Evolutionary conservation across 352 stramenopile genomes (phyloP).

Genomic region (Phytophthora pisi): DNA sequence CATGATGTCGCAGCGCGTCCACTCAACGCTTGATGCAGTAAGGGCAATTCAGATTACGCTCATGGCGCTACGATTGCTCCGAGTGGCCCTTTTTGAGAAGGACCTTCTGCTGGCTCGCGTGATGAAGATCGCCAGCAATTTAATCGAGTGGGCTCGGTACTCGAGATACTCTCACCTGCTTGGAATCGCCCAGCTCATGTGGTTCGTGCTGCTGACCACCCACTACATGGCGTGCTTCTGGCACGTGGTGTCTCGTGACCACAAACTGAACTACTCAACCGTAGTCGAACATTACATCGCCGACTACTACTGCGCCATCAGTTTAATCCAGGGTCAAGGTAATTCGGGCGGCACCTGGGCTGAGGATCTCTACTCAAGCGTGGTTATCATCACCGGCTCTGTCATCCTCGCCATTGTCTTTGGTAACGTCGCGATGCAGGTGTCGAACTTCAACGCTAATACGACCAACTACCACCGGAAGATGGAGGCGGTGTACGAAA

Average conservation of each 20-base stretch:
- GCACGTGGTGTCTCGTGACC: slow-evolving; percentile 31
- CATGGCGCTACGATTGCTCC: slow-evolving; percentile 23
- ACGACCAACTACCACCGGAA: slow-evolving; percentile 60
- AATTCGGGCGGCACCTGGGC: slow-evolving; percentile 9
- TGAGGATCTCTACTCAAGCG: slow-evolving; percentile 40
- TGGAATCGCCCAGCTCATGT: slow-evolving; percentile 38
- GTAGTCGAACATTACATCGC: slow-evolving; percentile 38
- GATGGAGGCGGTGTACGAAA: slow-evolving; percentile 59
- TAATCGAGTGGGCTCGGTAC: slow-evolving; percentile 34
- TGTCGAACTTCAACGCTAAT: slow-evolving; percentile 59
- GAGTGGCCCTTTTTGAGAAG: slow-evolving; percentile 18
- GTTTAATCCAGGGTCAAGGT: slow-evolving; percentile 58
- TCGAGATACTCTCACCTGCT: slow-evolving; percentile 40
- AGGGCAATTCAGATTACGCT: slow-evolving; percentile 9
- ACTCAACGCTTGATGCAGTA: background rate
- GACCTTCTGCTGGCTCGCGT: slow-evolving; percentile 11
- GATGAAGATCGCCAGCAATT: slow-evolving; percentile 27
- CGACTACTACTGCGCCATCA: slow-evolving; percentile 39
- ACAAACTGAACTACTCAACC: background rate
- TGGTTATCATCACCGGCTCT: slow-evolving; percentile 51
- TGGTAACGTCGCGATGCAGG: slow-evolving; percentile 57
- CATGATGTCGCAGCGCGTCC: background rate
- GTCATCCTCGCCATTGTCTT: slow-evolving; percentile 63
- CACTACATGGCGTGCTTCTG: slow-evolving; percentile 58
- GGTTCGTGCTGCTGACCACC: slow-evolving; percentile 42